Conservation (phyloP, 495 filamentous ascomycete species). For the Clavariopsis aquatica region DNA sequence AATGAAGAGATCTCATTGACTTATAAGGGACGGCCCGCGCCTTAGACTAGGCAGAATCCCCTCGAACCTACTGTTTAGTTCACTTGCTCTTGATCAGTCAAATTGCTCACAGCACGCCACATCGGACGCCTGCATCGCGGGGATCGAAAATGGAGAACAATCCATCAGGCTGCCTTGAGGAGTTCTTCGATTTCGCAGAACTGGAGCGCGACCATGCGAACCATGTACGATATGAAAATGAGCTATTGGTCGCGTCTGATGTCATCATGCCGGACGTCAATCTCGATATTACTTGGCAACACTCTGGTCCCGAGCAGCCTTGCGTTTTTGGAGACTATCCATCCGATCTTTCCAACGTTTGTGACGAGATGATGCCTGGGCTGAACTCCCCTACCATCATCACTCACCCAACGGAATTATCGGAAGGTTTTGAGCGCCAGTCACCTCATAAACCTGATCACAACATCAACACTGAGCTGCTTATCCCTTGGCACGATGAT, state of each 20-base stretch:
- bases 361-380: neutral
- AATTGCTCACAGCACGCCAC: neutral
- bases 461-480: neutral
- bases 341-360: neutral
- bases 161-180: conserved; percentile 15
- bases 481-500: neutral
- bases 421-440: neutral
- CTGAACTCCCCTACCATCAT: neutral
- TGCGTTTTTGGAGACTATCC: neutral
- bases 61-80: neutral
- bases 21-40: neutral
- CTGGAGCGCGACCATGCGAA: neutral
- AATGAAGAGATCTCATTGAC: neutral
- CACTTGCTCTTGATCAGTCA: neutral
- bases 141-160: neutral
- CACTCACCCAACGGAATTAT: neutral
- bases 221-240: neutral
- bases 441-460: neutral
- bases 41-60: neutral
- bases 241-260: neutral
- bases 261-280: neutral
- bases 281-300: conserved; percentile 5
- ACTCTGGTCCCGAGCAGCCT: neutral
- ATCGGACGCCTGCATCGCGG: neutral
- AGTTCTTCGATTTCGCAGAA: conserved; percentile 28